Evolutionary conservation across 1,139 yeast genomes (phyloP).

Genomic region (Yamadazyma trypodendri): DNA sequence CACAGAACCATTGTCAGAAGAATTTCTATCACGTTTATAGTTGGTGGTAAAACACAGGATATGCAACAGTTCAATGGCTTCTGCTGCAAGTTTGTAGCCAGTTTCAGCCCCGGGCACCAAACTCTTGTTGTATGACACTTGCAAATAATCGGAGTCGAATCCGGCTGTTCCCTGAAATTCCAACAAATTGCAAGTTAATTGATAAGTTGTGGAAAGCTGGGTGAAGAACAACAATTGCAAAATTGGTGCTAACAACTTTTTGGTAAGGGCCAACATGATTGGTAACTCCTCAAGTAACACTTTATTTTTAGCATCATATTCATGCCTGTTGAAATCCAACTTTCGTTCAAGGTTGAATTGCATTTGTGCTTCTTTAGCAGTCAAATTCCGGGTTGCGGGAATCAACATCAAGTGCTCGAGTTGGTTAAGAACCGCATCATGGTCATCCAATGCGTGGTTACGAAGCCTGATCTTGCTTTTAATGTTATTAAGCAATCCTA

Average conservation of each 20-base stretch:
- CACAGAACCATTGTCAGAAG: too few relatives aligned
- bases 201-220: slow-evolving; percentile 30
- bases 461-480: slow-evolving; percentile 29
- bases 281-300: slow-evolving; percentile 42
- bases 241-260: slow-evolving; percentile 11
- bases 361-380: slow-evolving; percentile 29
- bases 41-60: slow-evolving; percentile 24
- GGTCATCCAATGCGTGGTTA: slow-evolving; percentile 33
- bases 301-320: slow-evolving; percentile 31
- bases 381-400: slow-evolving; percentile 22
- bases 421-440: slow-evolving; percentile 28
- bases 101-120: background rate
- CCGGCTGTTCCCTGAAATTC: background rate
- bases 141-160: background rate
- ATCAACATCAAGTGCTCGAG: slow-evolving; percentile 25
- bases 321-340: slow-evolving; percentile 23
- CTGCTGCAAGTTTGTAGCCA: slow-evolving; percentile 9
- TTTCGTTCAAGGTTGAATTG: slow-evolving; percentile 33
- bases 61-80: slow-evolving; percentile 19
- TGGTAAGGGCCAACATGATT: slow-evolving; percentile 28
- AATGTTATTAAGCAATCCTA: slow-evolving; percentile 23
- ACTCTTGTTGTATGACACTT: background rate
- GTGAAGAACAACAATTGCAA: slow-evolving; percentile 8
- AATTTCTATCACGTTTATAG: slow-evolving; percentile 6
- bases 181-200: slow-evolving; percentile 7